Base-by-base conservation (phyloP, 106 monocot species). In the Allium cepa region DNA sequence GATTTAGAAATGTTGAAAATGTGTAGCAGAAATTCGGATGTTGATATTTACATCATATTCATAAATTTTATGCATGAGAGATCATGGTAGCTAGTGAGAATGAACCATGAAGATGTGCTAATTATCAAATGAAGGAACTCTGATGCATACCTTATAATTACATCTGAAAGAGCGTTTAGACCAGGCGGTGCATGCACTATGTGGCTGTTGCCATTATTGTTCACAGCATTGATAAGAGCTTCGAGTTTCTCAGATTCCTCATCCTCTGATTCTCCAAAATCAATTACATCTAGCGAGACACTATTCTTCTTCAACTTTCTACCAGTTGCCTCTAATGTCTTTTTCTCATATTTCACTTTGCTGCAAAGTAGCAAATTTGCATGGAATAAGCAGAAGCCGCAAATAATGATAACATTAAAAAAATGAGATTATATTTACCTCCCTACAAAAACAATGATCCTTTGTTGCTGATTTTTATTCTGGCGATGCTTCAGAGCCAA, bases 401-500 rank as follows among this genome's bases (percentile, higher is more conserved):
- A 13, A 53, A 71, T 50, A 8, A 28, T 36, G 53, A 56, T 7
- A 56, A 46, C 10, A 63, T 48, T 69, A 49, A 9, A 22, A 49
- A 17, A 8, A 56, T 56, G 28, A 50, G 97, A 26, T 88, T 89
- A 67, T 92, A 4, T 92, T 92, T 83, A 97, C 97, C 97, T 99
- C 81, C 97, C 97, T 49, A 80, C 79, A 79, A 99, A 92, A 55
- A 89, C 89, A 74, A 99, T 99, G 59, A 99, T 99, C 77, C 97
- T 82, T 56, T 99, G 97, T 46, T 99, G 89, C 52, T 99, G 97
- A 27, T 88, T 89, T 68, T 92, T 99, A 62, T 99, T 99, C 69
- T 99, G 97, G 15, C 97, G 86, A 61, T 99, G 97, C 64, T 99
- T 99, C 47, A 99, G 92, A 76, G 97, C 97, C 82, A 99, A 79